Conservation (phyloP, 106 monocot genomes). For the Dioscorea alata region DNA sequence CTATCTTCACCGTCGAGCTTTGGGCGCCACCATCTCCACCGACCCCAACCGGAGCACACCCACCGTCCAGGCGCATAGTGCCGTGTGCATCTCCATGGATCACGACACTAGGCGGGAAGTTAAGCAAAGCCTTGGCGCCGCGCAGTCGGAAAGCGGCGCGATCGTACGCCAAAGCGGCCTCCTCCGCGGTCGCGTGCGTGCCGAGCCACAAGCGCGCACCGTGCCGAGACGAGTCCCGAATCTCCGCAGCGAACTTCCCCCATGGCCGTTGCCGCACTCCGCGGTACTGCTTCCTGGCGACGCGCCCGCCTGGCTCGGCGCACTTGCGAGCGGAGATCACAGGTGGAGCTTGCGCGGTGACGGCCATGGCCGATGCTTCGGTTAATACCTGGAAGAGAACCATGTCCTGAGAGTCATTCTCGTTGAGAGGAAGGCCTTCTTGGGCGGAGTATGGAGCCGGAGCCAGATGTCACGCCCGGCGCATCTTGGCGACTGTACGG, state of each 20-base stretch:
- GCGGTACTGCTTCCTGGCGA: constrained; percentile 33
- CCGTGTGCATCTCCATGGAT: neutral
- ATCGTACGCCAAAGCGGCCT: constrained; percentile 17
- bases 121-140: neutral
- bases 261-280: constrained; percentile 79
- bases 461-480: no score
- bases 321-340: neutral
- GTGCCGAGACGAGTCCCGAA: constrained; percentile 67
- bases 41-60: neutral
- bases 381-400: constrained; percentile 57
- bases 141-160: neutral
- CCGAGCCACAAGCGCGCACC: constrained; percentile 66
- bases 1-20: neutral
- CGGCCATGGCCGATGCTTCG: constrained; percentile 32
- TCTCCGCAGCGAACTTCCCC: constrained; percentile 95
- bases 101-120: neutral
- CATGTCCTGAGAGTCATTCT: constrained; percentile 69
- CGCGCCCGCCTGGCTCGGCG: neutral
- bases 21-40: neutral
- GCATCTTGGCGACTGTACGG: no score
- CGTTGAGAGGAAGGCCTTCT: constrained; percentile 47
- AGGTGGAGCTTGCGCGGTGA: neutral
- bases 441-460: neutral
- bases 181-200: constrained; percentile 65
- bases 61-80: neutral